These are phyloP conservation scores for Puccinia brachypodii DNA, from an alignment of 1,284 basidiomycete species.

Conservation along the genomic window DNA sequence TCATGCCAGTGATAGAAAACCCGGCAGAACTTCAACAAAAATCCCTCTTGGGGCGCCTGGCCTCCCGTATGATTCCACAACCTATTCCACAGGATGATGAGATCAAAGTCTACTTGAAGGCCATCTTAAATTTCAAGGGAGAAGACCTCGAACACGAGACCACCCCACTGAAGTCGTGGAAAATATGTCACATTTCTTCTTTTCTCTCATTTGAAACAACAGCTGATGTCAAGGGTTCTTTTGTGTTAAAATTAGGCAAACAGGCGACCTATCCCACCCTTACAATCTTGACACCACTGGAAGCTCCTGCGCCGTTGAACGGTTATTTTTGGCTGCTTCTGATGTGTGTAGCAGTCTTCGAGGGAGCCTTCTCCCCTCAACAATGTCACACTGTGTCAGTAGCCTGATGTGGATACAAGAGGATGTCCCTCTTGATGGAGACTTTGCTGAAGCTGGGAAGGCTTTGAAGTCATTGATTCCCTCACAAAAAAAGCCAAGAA, in stretches of 20 bases:
- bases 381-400: neutral
- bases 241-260: no score
- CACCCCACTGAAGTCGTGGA: neutral
- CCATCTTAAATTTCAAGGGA: neutral
- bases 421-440: neutral
- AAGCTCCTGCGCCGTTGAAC: neutral
- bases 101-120: neutral
- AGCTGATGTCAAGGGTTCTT: no score
- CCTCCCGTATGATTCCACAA: neutral
- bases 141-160: neutral
- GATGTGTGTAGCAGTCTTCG: conserved; percentile 7
- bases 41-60: neutral
- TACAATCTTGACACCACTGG: neutral
- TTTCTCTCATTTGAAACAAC: no score
- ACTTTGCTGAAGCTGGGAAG: neutral
- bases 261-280: neutral
- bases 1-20: neutral
- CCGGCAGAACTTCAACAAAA: neutral
- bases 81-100: neutral
- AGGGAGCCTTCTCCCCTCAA: neutral
- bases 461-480: neutral
- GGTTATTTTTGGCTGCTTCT: neutral
- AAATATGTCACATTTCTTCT: no score
- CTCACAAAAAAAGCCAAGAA: neutral
- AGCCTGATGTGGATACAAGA: conserved; percentile 21